Base-by-base conservation (phyloP, 192 early-diverging fungal species). In the Umbelopsis vinacea region DNA sequence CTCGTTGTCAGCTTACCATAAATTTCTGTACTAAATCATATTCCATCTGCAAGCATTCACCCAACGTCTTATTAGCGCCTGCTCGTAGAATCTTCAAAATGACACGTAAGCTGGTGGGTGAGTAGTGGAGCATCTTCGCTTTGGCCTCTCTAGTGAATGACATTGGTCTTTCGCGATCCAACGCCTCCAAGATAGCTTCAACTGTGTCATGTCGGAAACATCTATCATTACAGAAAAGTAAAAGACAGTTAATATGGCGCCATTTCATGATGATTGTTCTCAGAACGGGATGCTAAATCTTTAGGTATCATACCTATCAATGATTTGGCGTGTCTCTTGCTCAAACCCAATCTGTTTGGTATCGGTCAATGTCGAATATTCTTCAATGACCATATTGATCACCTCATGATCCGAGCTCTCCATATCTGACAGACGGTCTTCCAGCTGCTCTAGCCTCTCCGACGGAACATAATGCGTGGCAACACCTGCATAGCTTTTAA, bases 381-480 rank as follows among this genome's bases (percentile, higher is more conserved):
- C 93, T 76, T 99, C 96, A 48, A 98, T 87, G 6, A 91, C 92
- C 67, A 74, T 77, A 73, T 98, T 96, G 52, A 98, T 90, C n/a
- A 91, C 93, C 10, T 89, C 89, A 43, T 93, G 84, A 70, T 98
- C 93, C 38, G 87, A 83, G 9, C 91, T 87, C 67, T 92, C 93
- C 43, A 97, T 72, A 72, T 95, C 96, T 74, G 89, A 88, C 69
- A 99, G 78, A 6, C 92, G 87, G 69, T 93, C 83, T 79, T 95
- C 89, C 68, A 99, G 86, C 23, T 90, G 76, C 0, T 90, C 83
- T 50, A 97, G 74, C 10, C 96, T 86, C 60, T 92, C 89, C 11
- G 92, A 91, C 17, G 96, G 94, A 46, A 99, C 91, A 79, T 91
- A 98, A 82, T 99, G 96, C 40, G 97, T 96, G 33, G 94, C 96